Evolutionary conservation across 768 basidiomycete genomes (phyloP), one percentile per base, ranked within the genome.

Genomic region (Tephrocybe rancida): DNA sequence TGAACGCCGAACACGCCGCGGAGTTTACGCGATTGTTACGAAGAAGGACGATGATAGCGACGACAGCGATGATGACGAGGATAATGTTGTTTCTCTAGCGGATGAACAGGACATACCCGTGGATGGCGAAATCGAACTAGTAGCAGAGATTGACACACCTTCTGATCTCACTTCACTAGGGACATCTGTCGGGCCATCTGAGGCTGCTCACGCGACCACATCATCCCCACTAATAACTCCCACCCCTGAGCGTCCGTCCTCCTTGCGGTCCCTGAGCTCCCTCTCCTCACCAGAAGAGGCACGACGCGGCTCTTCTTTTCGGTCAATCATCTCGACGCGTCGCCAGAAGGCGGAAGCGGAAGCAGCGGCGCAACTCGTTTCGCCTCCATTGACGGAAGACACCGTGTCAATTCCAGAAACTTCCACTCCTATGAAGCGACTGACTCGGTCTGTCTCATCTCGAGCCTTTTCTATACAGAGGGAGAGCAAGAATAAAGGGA

Each of bases 1-100:
- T 62, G 90, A 92, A 66, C 79, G 90, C 34, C 77, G 90, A 57
- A 92, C 90, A 44, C 83, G 90, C 26, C 80, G 90, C 37, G 90
- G 90, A 27, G 90, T 92, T 16, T 92, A 92, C 65, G 87, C 87
- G 25, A 81, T 89, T 35, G 70, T 86, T 57, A 76, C 79, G 57
- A 78, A 82, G 55, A 76, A 79, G 54, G 81, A 79, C 50, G 80
- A 84, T 19, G 82, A 83, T 46, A 82, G 81, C 35, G 86, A 87
- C 57, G 82, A 83, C 53, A 82, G 81, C 54, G 81, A 85, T 22
- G 82, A 82, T 44, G 80, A 83, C 37, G 82, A 78, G 37, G 78
- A 75, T 48, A 72, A 77, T 55, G 73, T 60, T 26, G 57, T 75
- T 26, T 78, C 80, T 19, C 65, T 80, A 22, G 75, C 76, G n/a